phyloP scores from a whole-genome alignment of 495 filamentous ascomycete species.

The Penicillium pancosmium region DNA sequence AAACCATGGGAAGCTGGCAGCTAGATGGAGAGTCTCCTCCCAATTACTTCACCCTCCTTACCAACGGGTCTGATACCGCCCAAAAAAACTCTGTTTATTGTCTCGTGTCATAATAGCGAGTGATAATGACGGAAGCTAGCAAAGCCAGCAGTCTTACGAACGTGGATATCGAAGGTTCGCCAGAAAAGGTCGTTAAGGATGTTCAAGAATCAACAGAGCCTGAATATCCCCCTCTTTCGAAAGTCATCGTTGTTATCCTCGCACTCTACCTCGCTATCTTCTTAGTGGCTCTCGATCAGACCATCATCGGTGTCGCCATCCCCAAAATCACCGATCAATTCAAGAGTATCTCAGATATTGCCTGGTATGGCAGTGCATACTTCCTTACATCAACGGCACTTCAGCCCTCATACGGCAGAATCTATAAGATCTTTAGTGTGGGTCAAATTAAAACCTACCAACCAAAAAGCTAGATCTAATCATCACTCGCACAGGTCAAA shows the following conservation, averaged over 20 bases:
- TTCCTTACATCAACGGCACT: constrained; percentile 37
- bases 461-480: neutral
- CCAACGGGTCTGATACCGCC: neutral
- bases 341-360: constrained; percentile 45
- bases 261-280: constrained; percentile 52
- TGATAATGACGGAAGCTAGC: constrained; percentile 12
- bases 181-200: constrained; percentile 9
- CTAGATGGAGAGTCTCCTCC: neutral
- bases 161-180: constrained; percentile 8
- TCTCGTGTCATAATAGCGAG: neutral
- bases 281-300: constrained; percentile 54
- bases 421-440: constrained; percentile 37
- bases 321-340: constrained; percentile 50
- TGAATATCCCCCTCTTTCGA: constrained; percentile 23
- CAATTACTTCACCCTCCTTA: neutral
- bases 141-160: constrained; percentile 13
- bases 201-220: constrained; percentile 6
- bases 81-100: neutral
- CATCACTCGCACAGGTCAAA: constrained; percentile 45
- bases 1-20: constrained; percentile 1
- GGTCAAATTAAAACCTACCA: constrained; percentile 27
- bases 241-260: constrained; percentile 19
- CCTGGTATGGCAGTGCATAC: constrained; percentile 49
- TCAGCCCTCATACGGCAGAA: constrained; percentile 33
- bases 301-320: constrained; percentile 47